Base-by-base conservation (phyloP, 352 stramenopile species). In the Stephanocyclus meneghinianus region DNA sequence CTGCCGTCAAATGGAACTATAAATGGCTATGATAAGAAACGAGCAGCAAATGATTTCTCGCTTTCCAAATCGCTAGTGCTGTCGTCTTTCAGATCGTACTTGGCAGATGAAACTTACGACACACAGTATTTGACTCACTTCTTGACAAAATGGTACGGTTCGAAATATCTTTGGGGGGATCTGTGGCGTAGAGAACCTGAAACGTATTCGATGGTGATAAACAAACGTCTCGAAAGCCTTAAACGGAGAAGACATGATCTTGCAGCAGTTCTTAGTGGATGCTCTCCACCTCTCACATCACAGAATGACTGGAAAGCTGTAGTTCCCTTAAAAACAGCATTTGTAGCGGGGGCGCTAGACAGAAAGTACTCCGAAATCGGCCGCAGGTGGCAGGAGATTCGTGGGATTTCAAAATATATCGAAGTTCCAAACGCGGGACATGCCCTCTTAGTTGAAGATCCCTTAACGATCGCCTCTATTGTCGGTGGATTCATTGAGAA, bases 341-440 rank as follows among this genome's bases (percentile, higher is more conserved):
- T 87, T 66, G 37, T 94, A 57, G 71, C 76, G 62, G 89, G 89
- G 15, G 67, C 65, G 40, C 62, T 88, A 32, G 89, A 94, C 70
- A 79, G 80, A 32, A 94, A 93, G 65, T 91, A 90, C 83, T 74
- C 76, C 21, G 75, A 10, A 5, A 78, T 89, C 51, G 83, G 78
- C 47, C 72, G 72, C 18, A 56, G 57, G 57, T 90, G 74, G 83
- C 44, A 76, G 44, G 51, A 74, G 18, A 82, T 64, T 15, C 2
- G 30, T 63, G 77, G 67, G 18, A 80, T 84, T 35, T 47, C 71
- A 47, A 74, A 75, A 55, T 82, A 84, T 71, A 60, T 85, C 21
- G 73, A 84, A 55, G 64, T 93, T 57, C 32, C 63, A 35, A 79
- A 82, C 60, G 51, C 74, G 21, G 87, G 89, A 1, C 89, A 94